Percentiles rank a stretch among this genome's conserved stretches.
phyloP scores from a whole-genome alignment of 371 early-diverging fungal species.

The Nematocida sp. region DNA sequence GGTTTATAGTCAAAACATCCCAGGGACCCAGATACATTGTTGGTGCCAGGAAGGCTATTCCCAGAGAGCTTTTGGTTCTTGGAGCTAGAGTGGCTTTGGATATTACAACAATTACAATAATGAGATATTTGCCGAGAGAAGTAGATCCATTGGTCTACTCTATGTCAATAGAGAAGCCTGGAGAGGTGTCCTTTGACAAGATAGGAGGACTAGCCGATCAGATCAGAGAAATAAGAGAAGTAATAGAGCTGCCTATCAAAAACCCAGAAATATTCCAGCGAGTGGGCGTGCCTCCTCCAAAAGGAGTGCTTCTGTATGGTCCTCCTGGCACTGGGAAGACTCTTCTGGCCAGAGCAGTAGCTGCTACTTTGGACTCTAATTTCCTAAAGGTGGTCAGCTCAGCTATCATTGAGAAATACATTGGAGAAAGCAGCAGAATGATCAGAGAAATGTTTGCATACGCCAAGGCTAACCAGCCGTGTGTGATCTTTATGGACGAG shows the following conservation, averaged over 20 bases:
- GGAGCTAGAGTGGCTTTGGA: conserved; percentile 93
- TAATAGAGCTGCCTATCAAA: conserved; percentile 92
- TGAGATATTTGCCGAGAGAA: conserved; percentile 91
- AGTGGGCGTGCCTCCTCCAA: conserved; percentile 92
- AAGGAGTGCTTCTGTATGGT: conserved; percentile 94
- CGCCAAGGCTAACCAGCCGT: conserved; percentile 95
- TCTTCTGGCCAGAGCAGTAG: conserved; percentile 85
- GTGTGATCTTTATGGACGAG: conserved; percentile 99
- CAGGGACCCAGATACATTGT: conserved; percentile 97
- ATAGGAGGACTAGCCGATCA: conserved; percentile 93
- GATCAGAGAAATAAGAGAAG: conserved; percentile 91
- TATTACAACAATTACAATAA: conserved; percentile 97
- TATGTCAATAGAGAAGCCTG: conserved; percentile 84
- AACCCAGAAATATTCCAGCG: conserved; percentile 95
- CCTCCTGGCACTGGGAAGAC: conserved; percentile 86
- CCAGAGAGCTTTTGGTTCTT: conserved; percentile 75
- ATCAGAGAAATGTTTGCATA: conserved; percentile 98
- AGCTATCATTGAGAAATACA: conserved; percentile 97
- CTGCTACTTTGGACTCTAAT: conserved; percentile 84
- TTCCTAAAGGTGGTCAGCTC: conserved; percentile 89
- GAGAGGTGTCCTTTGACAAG: conserved; percentile 82
- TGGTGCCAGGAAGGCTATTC: conserved; percentile 86
- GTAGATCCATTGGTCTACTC: conserved; percentile 97
- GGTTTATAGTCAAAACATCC: conserved; percentile 94
- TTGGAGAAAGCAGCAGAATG: conserved; percentile 90